A percentile compares a stretch with the other conserved stretches of the same genome.
phyloP scores from a whole-genome alignment of 768 basidiomycete genomes.

The Tylopilus vinaceipallidus region DNA sequence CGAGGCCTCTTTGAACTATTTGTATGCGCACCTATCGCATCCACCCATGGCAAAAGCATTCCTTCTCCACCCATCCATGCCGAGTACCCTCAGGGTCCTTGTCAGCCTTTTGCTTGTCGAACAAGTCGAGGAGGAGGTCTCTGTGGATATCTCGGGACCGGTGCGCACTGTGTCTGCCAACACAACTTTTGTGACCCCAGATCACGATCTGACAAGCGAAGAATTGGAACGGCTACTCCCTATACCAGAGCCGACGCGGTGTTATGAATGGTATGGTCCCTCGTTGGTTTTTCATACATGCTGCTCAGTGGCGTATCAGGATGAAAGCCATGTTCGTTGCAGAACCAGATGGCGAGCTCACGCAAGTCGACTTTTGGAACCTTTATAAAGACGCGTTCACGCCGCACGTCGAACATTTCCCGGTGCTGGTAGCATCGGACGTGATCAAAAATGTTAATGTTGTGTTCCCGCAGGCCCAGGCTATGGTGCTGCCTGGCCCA shows the following conservation, averaged over 20 bases:
- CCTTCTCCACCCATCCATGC: constrained; percentile 67
- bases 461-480: constrained; percentile 82
- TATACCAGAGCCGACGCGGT: constrained; percentile 72
- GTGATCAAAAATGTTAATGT: constrained; percentile 91
- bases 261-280: constrained; percentile 70
- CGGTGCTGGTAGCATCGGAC: constrained; percentile 80
- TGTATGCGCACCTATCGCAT: constrained; percentile 74
- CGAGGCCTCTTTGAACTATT: constrained; percentile 69
- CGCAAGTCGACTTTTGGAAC: constrained; percentile 95
- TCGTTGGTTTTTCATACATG: not conserved
- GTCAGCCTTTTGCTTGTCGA: constrained; percentile 67
- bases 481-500: constrained; percentile 77
- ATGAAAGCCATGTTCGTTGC: constrained; percentile 87
- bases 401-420: constrained; percentile 52
- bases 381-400: constrained; percentile 85
- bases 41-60: constrained; percentile 76
- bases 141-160: constrained; percentile 58
- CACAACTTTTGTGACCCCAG: constrained; percentile 42
- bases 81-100: constrained; percentile 64
- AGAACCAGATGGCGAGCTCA: constrained; percentile 75
- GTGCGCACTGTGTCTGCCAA: constrained; percentile 59
- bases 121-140: constrained; percentile 67
- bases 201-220: constrained; percentile 69
- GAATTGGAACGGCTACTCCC: constrained; percentile 60
- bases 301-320: constrained; percentile 45